Conservation (phyloP, 495 filamentous ascomycete species). For the Podospora appendiculata region DNA sequence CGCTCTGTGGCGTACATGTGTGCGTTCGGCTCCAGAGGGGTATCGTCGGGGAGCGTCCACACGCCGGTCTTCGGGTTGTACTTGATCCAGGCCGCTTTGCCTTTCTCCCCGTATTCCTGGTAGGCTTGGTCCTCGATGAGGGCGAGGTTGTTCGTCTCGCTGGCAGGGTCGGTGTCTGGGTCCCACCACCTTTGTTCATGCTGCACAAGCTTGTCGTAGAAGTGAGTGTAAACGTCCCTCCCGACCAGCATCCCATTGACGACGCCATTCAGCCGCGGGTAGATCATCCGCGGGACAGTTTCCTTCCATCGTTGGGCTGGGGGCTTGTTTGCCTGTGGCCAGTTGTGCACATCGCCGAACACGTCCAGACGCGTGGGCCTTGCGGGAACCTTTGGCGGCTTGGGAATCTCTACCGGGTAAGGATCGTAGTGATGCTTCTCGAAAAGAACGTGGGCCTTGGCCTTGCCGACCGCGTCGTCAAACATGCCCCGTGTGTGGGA, state of each 20-base stretch:
- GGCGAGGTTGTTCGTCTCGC: not conserved
- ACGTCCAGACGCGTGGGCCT: slow-evolving; percentile 15
- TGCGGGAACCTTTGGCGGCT: slow-evolving; percentile 3
- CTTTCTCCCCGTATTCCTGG: not conserved
- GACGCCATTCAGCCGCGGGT: not conserved
- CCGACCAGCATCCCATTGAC: slow-evolving; percentile 10
- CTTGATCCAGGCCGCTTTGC: not conserved
- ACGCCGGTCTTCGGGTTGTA: not conserved
- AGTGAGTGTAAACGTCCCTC: too few relatives aligned
- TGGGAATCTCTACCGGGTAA: slow-evolving; percentile 5
- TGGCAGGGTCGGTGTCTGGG: not conserved
- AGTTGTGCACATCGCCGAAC: slow-evolving; percentile 6
- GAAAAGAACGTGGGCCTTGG: slow-evolving; percentile 17
- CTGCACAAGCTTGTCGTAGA: not conserved
- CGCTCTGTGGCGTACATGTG: slow-evolving; percentile 16
- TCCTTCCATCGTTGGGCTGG: slow-evolving; percentile 1
- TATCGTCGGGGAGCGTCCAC: slow-evolving; percentile 8
- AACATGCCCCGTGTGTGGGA: slow-evolving; percentile 10
- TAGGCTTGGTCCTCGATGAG: not conserved
- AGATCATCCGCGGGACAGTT: slow-evolving; percentile 4
- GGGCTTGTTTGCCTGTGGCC: slow-evolving; percentile 4
- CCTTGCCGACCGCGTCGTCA: slow-evolving; percentile 14
- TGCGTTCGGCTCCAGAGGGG: not conserved
- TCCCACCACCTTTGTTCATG: slow-evolving; percentile 3
- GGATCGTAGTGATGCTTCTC: slow-evolving; percentile 14